These are phyloP conservation scores for Beauveria medogensis DNA, from an alignment of 2,329 filamentous ascomycete species.

Conservation along the genomic window DNA sequence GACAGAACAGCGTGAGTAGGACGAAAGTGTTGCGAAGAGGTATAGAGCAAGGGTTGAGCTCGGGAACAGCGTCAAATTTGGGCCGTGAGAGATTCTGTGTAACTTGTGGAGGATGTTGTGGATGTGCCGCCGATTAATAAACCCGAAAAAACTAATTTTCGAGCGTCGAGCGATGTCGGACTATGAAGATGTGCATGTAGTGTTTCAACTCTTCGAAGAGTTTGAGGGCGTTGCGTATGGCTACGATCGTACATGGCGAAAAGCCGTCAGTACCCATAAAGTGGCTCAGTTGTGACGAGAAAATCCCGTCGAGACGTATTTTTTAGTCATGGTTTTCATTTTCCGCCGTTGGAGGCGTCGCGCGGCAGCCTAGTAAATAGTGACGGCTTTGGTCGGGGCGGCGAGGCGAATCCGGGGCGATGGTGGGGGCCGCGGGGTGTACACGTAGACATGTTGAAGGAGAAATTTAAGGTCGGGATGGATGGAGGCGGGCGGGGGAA, in stretches of 20 bases:
- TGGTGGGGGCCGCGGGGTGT: not conserved
- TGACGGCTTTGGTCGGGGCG: not conserved
- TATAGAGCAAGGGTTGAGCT: not conserved
- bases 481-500: not conserved
- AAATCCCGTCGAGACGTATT: not conserved
- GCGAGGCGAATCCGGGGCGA: not conserved
- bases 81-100: too few species aligned
- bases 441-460: not conserved
- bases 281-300: constrained; percentile 4
- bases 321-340: constrained; percentile 7
- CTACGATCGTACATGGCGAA: not conserved
- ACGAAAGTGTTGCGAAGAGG: not conserved
- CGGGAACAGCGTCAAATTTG: not conserved
- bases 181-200: constrained; percentile 1
- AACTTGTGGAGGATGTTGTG: constrained; percentile 1
- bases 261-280: constrained; percentile 3
- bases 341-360: not conserved
- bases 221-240: not conserved
- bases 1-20: not conserved
- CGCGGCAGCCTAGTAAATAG: not conserved
- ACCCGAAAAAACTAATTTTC: not conserved
- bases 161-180: constrained; percentile 10
- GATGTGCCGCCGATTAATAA: not conserved
- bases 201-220: not conserved
- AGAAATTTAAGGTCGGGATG: not conserved